Conservation (phyloP, 352 stramenopile species). For the Globisporangium viniferum region DNA sequence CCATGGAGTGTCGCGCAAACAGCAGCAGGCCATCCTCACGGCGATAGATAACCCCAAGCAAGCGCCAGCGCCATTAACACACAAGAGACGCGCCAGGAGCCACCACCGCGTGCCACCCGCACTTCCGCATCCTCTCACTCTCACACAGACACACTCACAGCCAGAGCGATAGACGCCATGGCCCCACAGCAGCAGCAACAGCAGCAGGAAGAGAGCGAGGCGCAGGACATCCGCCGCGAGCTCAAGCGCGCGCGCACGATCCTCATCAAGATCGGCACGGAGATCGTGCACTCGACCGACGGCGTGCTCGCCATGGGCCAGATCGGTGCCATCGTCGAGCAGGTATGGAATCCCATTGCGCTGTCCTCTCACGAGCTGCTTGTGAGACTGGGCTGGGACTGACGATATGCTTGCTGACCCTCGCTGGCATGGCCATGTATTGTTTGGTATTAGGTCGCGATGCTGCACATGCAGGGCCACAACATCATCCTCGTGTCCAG, state of each 20-base stretch:
- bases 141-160: background rate
- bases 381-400: background rate
- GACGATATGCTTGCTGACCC: background rate
- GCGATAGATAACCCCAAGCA: background rate
- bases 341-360: constrained; percentile 15
- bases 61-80: background rate
- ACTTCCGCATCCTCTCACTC: background rate
- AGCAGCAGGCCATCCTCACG: background rate
- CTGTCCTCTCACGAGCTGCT: background rate
- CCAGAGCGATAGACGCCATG: background rate
- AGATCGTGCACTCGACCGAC: constrained; percentile 80
- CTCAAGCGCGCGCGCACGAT: constrained; percentile 65
- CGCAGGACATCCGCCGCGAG: constrained; percentile 27
- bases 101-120: background rate
- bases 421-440: background rate
- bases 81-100: background rate
- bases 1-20: constrained; percentile 2
- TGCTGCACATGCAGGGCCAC: constrained; percentile 78
- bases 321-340: constrained; percentile 83
- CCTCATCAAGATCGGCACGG: constrained; percentile 83
- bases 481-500: constrained; percentile 84
- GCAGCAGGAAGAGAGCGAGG: constrained; percentile 2
- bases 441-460: constrained; percentile 42
- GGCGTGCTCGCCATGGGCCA: constrained; percentile 80
- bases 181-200: constrained; percentile 3